Base-by-base conservation (phyloP, 2,329 filamentous ascomycete genomes). In the Phialophora expanda region DNA sequence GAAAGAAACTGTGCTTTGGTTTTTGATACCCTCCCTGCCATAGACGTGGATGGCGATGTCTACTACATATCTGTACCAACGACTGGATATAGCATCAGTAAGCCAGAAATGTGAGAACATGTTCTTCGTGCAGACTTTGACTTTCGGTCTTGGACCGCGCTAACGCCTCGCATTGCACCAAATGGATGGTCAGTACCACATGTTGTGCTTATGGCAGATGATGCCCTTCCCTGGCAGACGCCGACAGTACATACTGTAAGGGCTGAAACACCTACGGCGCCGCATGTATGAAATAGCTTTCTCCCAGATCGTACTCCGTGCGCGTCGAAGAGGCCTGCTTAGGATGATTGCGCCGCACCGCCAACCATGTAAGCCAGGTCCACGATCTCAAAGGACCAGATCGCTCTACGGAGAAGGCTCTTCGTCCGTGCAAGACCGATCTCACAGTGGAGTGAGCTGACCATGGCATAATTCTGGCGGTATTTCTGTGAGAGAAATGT, bases 31-130 rank as follows among this genome's bases (percentile, higher is more conserved):
- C 58, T 61, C 26, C 30, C 58, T 30, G 46, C 58, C 48, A 54
- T 54, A 48, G 54, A 30, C 11, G 12, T 32, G 48, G 22, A 53
- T 32, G 58, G 50, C 32, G 30, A 38, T 51, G 30, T 12, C 46
- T 9, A 58, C 56, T 48, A 34, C 28, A 22, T 61, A 61, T 55
- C 58, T 61, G 58, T 61, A 61, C 30, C 48, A 61, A 60, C 57
- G 57, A 41, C 55, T 60, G 57, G 24, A 60, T 51, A 60, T 48
- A 50, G 46, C 14, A 60, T 50, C 57, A 60, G 41, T 32, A 26
- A 57, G 46, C 26, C 50, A 50, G 22, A 59, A 59, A 34, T 14
- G 44, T n/a, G 11, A 54, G 55, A 57, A 24, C 20, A 11, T 44
- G 24, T 55, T 51, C 24, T 22, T 22, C 48, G 20, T 9, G 22